phyloP scores from a whole-genome alignment of 2,329 filamentous ascomycete species.

The Plenodomus biglobosus region DNA sequence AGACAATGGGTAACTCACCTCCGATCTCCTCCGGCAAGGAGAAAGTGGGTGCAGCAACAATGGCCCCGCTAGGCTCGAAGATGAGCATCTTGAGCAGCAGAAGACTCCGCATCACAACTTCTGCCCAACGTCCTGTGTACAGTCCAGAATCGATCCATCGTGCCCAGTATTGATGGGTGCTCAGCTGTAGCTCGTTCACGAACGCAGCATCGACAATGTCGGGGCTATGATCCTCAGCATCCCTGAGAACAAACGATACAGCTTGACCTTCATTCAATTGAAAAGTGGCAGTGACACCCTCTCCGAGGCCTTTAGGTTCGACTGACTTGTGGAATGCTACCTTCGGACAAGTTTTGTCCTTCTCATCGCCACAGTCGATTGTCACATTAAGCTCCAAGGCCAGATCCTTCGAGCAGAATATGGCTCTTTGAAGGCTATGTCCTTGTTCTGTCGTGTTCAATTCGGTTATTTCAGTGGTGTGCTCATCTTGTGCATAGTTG shows the following conservation, averaged over 20 bases:
- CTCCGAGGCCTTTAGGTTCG: slow-evolving; percentile 57
- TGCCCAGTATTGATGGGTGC: slow-evolving; percentile 72
- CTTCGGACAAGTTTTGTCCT: slow-evolving; percentile 51
- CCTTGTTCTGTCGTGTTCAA: slow-evolving; percentile 14
- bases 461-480: slow-evolving; percentile 59
- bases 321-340: slow-evolving; percentile 60
- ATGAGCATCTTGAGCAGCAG: slow-evolving; percentile 76
- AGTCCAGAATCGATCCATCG: slow-evolving; percentile 71
- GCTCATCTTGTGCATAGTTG: slow-evolving; percentile 65
- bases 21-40: slow-evolving; percentile 68
- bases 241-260: slow-evolving; percentile 68
- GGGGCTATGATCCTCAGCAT: slow-evolving; percentile 58
- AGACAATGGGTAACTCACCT: slow-evolving; percentile 10
- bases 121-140: slow-evolving; percentile 72
- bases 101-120: slow-evolving; percentile 69
- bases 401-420: slow-evolving; percentile 61
- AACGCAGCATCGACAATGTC: slow-evolving; percentile 60
- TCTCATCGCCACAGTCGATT: slow-evolving; percentile 62
- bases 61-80: slow-evolving; percentile 76
- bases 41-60: slow-evolving; percentile 75
- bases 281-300: slow-evolving; percentile 64
- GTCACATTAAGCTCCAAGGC: slow-evolving; percentile 69
- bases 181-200: slow-evolving; percentile 65
- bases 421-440: slow-evolving; percentile 46
- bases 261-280: slow-evolving; percentile 66